phyloP scores from a whole-genome alignment of 2,329 filamentous ascomycete genomes.

The Diplodia mutila region DNA sequence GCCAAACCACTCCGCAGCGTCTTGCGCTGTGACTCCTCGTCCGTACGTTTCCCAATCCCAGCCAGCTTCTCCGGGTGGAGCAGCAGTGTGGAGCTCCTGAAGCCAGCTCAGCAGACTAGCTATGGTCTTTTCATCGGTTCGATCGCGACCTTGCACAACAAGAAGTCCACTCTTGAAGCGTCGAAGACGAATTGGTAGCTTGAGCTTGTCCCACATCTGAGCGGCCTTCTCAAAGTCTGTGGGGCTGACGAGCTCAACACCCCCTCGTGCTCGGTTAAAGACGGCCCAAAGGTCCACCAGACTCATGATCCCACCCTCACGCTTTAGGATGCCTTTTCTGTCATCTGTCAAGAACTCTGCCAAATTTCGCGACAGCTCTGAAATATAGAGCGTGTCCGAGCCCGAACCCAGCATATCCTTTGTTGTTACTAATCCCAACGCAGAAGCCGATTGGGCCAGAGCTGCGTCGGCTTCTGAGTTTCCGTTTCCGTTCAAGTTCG shows the following conservation, averaged over 20 bases:
- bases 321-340: conserved; percentile 40
- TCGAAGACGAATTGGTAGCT: conserved; percentile 81
- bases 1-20: conserved; percentile 85
- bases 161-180: conserved; percentile 93
- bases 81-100: conserved; percentile 68
- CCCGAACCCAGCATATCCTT: conserved; percentile 88
- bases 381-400: conserved; percentile 84
- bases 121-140: conserved; percentile 89
- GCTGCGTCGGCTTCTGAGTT: conserved; percentile 73
- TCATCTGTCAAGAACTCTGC: conserved; percentile 47
- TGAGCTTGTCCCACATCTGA: conserved; percentile 82
- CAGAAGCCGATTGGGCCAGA: conserved; percentile 78
- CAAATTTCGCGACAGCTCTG: conserved; percentile 51
- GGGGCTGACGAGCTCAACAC: conserved; percentile 91
- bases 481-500: conserved; percentile 57
- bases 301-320: conserved; percentile 45
- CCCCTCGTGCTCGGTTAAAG: conserved; percentile 90
- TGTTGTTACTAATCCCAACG: conserved; percentile 87
- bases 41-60: conserved; percentile 83
- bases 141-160: conserved; percentile 85
- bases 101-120: conserved; percentile 77
- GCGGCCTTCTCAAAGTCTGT: conserved; percentile 90
- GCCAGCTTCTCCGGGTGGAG: conserved; percentile 64
- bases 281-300: conserved; percentile 55
- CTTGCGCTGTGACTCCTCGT: conserved; percentile 84